Conservation (phyloP, 208 protist species). For the Leishmania martiniquensis region DNA sequence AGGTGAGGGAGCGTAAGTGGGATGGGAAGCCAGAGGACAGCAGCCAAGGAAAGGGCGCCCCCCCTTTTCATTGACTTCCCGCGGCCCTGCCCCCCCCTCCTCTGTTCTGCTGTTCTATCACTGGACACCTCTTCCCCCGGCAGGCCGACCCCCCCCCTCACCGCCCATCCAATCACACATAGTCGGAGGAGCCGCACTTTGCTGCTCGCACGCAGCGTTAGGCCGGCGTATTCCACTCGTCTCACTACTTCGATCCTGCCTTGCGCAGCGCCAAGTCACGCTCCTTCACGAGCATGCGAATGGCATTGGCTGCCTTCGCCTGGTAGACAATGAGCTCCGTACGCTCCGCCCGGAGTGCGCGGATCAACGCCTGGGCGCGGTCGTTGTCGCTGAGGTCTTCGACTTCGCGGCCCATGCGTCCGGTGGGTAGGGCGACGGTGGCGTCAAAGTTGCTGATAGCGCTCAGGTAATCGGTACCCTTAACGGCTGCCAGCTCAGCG, state of each 20-base stretch:
- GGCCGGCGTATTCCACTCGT: background rate
- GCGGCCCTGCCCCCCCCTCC: too few species aligned
- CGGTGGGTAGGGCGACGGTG: slow-evolving; percentile 9
- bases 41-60: background rate
- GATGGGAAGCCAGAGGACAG: background rate
- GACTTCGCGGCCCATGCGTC: slow-evolving; percentile 2
- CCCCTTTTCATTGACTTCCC: background rate
- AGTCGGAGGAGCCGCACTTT: background rate
- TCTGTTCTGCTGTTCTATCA: background rate
- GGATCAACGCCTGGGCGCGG: slow-evolving; percentile 44
- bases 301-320: slow-evolving; percentile 71
- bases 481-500: slow-evolving; percentile 53
- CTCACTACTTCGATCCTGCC: background rate
- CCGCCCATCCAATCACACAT: background rate
- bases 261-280: slow-evolving; percentile 40
- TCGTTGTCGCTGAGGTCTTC: slow-evolving; percentile 29
- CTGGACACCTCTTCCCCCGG: background rate
- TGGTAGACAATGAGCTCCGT: slow-evolving; percentile 78
- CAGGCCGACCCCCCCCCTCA: background rate
- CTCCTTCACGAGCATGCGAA: slow-evolving; percentile 75
- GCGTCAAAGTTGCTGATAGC: slow-evolving; percentile 25
- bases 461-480: slow-evolving; percentile 86
- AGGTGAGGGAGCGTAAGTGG: background rate
- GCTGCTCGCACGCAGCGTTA: background rate
- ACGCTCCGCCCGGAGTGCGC: slow-evolving; percentile 55